Evolutionary conservation across 2,329 filamentous ascomycete species (phyloP).

Genomic region (Cercospora canescens): DNA sequence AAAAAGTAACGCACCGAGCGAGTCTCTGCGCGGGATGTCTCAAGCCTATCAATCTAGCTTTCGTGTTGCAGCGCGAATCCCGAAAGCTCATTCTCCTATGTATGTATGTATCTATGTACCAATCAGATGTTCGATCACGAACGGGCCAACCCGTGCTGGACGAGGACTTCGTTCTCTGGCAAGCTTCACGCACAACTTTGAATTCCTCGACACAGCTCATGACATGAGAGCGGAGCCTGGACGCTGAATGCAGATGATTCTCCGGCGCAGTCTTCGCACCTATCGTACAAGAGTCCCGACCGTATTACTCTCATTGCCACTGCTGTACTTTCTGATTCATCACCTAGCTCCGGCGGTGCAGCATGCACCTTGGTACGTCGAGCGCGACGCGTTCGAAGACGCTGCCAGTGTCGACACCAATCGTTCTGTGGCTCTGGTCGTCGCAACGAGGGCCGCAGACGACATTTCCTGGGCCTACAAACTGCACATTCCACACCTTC

Average conservation of each 20-base stretch:
- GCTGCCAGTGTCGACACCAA: background rate
- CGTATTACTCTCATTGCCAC: background rate
- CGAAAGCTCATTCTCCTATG: background rate
- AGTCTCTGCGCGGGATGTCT: background rate
- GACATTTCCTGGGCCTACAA: conserved; percentile 23
- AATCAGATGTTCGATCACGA: background rate
- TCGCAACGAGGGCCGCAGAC: conserved; percentile 20
- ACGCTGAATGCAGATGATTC: background rate
- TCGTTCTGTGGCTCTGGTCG: conserved; percentile 20
- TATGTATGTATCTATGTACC: background rate
- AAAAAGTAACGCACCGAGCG: background rate
- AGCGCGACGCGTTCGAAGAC: background rate
- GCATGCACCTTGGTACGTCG: background rate
- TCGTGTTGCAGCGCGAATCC: background rate
- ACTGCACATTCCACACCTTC: conserved; percentile 20
- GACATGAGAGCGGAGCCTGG: background rate
- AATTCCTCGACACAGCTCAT: background rate
- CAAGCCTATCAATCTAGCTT: background rate
- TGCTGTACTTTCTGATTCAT: conserved; percentile 4
- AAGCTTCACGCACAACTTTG: background rate
- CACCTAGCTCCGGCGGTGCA: conserved; percentile 8
- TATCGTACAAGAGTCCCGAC: background rate
- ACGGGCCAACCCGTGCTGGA: background rate
- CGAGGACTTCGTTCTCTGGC: background rate
- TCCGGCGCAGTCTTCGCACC: background rate